Conservation (phyloP, 331 rosid genomes). For the Phaseolus coccineus region DNA sequence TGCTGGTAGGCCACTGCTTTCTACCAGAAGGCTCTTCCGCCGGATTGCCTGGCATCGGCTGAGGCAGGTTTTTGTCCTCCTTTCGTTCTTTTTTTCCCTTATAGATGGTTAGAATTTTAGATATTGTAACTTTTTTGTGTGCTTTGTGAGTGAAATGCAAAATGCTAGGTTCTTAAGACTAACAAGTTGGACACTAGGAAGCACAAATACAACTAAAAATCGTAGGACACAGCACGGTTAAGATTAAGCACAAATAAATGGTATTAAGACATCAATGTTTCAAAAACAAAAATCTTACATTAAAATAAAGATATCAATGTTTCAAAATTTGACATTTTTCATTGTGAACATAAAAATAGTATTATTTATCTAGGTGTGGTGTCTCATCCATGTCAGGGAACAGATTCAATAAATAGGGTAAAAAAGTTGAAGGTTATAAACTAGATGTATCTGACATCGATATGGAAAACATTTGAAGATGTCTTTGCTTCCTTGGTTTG, state of each 20-base stretch:
- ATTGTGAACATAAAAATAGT: background rate
- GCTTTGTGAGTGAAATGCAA: slow-evolving; percentile 29
- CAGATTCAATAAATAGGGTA: background rate
- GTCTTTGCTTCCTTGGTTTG: background rate
- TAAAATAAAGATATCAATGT: background rate
- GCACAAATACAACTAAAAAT: background rate
- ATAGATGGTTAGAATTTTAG: slow-evolving; percentile 3
- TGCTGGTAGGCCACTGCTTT: slow-evolving; percentile 86
- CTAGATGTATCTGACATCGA: background rate
- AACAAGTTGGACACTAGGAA: slow-evolving; percentile 5
- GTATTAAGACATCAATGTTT: background rate
- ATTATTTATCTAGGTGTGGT: background rate
- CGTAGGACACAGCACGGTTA: background rate
- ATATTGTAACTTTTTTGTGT: slow-evolving; percentile 24
- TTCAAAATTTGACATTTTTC: background rate
- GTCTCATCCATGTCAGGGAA: background rate
- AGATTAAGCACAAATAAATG: background rate
- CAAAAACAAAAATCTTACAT: background rate
- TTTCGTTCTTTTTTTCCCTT: slow-evolving; percentile 36
- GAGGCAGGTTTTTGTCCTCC: slow-evolving; percentile 85
- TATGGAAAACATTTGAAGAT: background rate
- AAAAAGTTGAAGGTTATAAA: background rate
- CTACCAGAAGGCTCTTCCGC: slow-evolving; percentile 78
- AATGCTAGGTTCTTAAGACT: slow-evolving; percentile 17
- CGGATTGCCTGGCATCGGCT: slow-evolving; percentile 86